Evolutionary conservation across 257 asterid species (phyloP).

Genomic region (Coffea canephora): DNA sequence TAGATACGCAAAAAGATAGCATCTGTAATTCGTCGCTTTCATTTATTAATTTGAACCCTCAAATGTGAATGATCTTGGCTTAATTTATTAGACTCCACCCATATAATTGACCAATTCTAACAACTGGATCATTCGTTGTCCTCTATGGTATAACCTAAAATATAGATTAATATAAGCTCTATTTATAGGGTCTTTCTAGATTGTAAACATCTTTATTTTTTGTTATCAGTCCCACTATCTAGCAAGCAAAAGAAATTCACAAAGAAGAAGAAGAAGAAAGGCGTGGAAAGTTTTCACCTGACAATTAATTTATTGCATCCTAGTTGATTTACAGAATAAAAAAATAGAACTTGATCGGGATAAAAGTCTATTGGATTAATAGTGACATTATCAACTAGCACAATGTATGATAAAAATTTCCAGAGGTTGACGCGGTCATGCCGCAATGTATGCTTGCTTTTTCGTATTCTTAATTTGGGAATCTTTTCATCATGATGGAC

Average conservation of each 20-base stretch:
- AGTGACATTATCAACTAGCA: conserved; percentile 19
- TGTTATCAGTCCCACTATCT: too few species aligned
- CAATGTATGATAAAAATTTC: conserved; percentile 10
- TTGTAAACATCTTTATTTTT: background rate
- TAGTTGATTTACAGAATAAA: too few species aligned
- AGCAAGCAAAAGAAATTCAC: too few species aligned
- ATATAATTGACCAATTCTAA: conserved; percentile 27
- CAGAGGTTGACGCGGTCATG: conserved; percentile 38
- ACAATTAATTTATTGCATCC: background rate
- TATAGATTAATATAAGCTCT: too few species aligned
- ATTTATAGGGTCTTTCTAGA: background rate
- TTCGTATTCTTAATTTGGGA: background rate
- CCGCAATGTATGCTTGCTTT: conserved; percentile 30
- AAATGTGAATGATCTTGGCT: conserved; percentile 12
- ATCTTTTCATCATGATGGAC: conserved; percentile 8
- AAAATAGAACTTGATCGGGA: too few species aligned
- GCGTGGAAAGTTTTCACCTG: background rate
- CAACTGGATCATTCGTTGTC: conserved; percentile 7
- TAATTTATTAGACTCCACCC: conserved; percentile 5
- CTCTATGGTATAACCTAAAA: background rate
- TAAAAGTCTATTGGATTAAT: background rate
- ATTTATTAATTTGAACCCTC: background rate
- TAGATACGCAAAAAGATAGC: background rate
- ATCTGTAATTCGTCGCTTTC: background rate
- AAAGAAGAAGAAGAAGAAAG: too few species aligned